Evolutionary conservation across 176 grass and related monocot species (phyloP).

Genomic region (Luzula sylvatica): DNA sequence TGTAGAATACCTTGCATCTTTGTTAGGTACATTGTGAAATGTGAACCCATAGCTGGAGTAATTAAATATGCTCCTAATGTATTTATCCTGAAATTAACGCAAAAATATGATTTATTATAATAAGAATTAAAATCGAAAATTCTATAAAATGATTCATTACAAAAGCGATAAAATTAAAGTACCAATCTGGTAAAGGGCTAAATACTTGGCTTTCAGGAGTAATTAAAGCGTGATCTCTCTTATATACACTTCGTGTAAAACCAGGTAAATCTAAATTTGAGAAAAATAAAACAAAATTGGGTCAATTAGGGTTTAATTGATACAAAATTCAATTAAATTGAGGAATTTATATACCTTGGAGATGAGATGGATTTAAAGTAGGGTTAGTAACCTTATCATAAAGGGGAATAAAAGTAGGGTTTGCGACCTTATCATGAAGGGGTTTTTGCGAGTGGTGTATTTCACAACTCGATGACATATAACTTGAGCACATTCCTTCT

Average conservation of each 20-base stretch:
- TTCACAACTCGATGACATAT: conserved; percentile 6
- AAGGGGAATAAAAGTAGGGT: conserved; percentile 60
- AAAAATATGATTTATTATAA: conserved; percentile 14
- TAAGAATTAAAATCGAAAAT: conserved; percentile 12
- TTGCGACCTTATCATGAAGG: conserved; percentile 79
- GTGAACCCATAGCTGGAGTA: conserved; percentile 63
- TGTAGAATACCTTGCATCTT: conserved; percentile 70
- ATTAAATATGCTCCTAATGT: conserved; percentile 83
- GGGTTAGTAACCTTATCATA: conserved; percentile 84
- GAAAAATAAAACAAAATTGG: conserved; percentile 14
- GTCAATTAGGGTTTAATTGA: neutral
- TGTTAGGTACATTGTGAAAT: conserved; percentile 88
- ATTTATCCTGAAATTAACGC: conserved; percentile 45
- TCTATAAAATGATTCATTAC: neutral
- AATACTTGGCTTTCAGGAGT: conserved; percentile 97
- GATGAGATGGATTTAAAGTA: conserved; percentile 53
- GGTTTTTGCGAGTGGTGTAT: neutral
- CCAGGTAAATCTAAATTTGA: conserved; percentile 79
- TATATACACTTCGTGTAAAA: conserved; percentile 84
- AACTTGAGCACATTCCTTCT: conserved; percentile 20
- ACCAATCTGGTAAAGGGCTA: conserved; percentile 86
- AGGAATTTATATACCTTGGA: conserved; percentile 70
- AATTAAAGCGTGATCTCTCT: conserved; percentile 77
- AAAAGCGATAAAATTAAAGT: conserved; percentile 1
- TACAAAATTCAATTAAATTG: neutral